These are phyloP conservation scores for Saturnispora sekii DNA, from an alignment of 805 yeast species.

Conservation along the genomic window DNA sequence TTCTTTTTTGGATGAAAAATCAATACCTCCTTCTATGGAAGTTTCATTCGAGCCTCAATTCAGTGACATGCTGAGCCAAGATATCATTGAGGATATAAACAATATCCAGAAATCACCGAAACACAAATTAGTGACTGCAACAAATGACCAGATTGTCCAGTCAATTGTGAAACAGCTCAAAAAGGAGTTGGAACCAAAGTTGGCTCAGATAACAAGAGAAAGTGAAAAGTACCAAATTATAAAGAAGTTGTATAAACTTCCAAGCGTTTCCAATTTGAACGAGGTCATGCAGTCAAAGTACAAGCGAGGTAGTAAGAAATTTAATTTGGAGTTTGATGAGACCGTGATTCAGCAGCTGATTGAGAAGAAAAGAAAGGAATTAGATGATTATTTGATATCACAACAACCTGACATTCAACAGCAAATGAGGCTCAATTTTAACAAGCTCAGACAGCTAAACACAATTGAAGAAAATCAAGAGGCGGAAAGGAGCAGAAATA, in stretches of 20 bases:
- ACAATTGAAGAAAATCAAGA: constrained; percentile 11
- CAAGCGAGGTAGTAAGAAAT: constrained; percentile 6
- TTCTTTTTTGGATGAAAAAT: background rate
- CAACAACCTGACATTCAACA: constrained; percentile 3
- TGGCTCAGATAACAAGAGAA: constrained; percentile 13
- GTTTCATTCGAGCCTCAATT: background rate
- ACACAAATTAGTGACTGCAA: background rate
- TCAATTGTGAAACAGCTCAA: constrained; percentile 13
- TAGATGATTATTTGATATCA: background rate
- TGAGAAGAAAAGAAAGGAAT: constrained; percentile 4
- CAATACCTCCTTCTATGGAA: background rate
- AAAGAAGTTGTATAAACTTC: constrained; percentile 20
- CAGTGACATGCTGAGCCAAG: constrained; percentile 3
- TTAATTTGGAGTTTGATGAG: constrained; percentile 11
- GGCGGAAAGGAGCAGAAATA: background rate
- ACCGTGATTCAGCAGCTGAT: constrained; percentile 7
- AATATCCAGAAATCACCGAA: background rate
- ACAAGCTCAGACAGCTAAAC: constrained; percentile 9
- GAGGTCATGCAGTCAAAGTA: constrained; percentile 7
- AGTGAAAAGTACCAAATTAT: constrained; percentile 19
- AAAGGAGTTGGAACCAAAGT: constrained; percentile 18
- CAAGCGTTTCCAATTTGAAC: constrained; percentile 20
- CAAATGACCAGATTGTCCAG: constrained; percentile 7
- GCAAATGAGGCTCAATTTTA: constrained; percentile 12
- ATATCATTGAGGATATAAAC: background rate